Base-by-base conservation (phyloP, 176 grass and related monocot species). In the Otatea glauca region DNA sequence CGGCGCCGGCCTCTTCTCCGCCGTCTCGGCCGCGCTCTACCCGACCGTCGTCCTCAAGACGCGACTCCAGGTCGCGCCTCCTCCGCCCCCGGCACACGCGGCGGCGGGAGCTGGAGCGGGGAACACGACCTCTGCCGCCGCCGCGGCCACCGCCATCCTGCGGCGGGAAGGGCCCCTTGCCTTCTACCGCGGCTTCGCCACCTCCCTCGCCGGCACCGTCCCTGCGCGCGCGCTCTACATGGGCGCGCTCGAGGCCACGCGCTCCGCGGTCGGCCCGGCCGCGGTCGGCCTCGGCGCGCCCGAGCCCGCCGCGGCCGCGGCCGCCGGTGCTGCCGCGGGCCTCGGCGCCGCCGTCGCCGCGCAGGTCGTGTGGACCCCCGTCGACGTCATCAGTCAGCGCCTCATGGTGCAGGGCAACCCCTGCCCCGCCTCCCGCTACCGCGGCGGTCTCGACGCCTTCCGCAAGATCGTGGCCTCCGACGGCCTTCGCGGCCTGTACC, bases 161-260 rank as follows among this genome's bases (percentile, higher is more conserved):
- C 84, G 86, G 1, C 83, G 68, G 44, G 94, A 96, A 84, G 91
- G 91, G 0, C 73, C 88, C 1, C 91, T 89, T 53, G 88, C 91
- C 84, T 96, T 96, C 86, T 96, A 96, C 84, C 88, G 91, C 4
- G 84, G 91, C 72, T 93, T 96, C 67, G 88, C 86, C 45, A 93
- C 94, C 39, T 96, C 91, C 41, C 86, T 93, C 10, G 91, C 84
- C 0, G 94, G 91, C 29, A 96, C 93, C 37, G 86, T 96, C 72
- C 94, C 91, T 0, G 91, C 94, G 9, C 91, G 94, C 71, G 88
- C 88, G 29, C 94, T 96, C 49, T 96, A 93, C 91, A 96, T 93
- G 94, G 87, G 86, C 21, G 86, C 88, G 51, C 94, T 91, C 20
- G 91, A 96, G 86, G 81, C 83, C 68, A 96, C 94, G 54, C 89